A percentile compares a stretch with the other conserved stretches of the same genome.
Conservation (phyloP, 2,329 filamentous ascomycete species). For the Lachnellula arida region DNA sequence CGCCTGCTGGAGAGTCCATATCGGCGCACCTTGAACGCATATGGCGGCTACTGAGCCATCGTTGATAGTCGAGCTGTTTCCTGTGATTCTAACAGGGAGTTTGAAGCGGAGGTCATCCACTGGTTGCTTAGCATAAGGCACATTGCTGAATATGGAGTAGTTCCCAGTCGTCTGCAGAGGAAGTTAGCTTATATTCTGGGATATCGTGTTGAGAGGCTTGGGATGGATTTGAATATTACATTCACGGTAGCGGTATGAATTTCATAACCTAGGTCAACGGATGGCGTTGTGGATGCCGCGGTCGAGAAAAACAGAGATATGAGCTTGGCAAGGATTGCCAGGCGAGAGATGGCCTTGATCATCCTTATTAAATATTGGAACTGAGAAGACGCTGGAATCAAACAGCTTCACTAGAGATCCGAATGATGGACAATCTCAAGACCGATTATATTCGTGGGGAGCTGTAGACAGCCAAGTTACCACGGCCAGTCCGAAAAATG, state of each 20-base stretch:
- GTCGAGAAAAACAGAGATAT: neutral
- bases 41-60: conserved; percentile 19
- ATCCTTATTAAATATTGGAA: too few species aligned
- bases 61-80: conserved; percentile 30
- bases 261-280: conserved; percentile 21
- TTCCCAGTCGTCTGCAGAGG: conserved; percentile 20
- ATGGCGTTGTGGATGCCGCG: conserved; percentile 5
- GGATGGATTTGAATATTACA: neutral
- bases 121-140: conserved; percentile 42
- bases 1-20: conserved; percentile 1
- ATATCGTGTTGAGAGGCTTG: neutral
- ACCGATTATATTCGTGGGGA: too few species aligned
- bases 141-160: conserved; percentile 40
- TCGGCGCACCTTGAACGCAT: conserved; percentile 21
- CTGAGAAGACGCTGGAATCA: too few species aligned
- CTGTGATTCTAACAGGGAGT: conserved; percentile 33
- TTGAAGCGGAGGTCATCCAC: conserved; percentile 41
- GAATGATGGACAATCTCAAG: too few species aligned
- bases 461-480: too few species aligned
- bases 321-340: too few species aligned
- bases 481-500: too few species aligned
- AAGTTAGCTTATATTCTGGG: conserved; percentile 8
- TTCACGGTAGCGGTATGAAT: conserved; percentile 11
- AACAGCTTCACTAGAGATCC: too few species aligned
- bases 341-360: too few species aligned